Conservation (phyloP, 2,329 filamentous ascomycete species). For the Fusarium temperatum region DNA sequence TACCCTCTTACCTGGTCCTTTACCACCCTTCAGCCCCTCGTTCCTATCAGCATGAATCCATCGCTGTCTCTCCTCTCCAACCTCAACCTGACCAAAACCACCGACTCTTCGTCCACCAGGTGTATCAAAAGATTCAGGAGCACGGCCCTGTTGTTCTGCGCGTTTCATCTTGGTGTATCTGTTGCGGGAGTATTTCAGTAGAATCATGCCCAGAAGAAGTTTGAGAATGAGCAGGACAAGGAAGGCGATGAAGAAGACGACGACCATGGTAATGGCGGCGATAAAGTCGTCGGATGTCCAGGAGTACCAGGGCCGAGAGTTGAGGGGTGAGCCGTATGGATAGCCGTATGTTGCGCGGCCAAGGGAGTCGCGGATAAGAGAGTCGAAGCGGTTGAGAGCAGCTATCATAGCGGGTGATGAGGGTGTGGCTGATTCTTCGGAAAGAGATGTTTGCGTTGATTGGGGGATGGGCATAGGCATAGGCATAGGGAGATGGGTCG, state of each 20-base stretch:
- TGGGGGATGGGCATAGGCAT: conserved; percentile 73
- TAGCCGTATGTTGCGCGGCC: conserved; percentile 76
- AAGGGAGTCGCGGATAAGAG: conserved; percentile 77
- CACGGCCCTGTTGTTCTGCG: conserved; percentile 64
- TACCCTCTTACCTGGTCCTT: conserved; percentile 64
- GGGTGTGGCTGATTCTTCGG: conserved; percentile 68
- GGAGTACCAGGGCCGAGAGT: conserved; percentile 56
- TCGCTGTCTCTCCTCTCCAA: conserved; percentile 84
- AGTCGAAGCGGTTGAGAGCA: conserved; percentile 81
- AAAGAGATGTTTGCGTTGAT: conserved; percentile 71
- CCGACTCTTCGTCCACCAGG: conserved; percentile 76
- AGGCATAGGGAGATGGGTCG: conserved; percentile 82
- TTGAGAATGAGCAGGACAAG: conserved; percentile 86
- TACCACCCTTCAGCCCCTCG: conserved; percentile 70
- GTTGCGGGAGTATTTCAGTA: conserved; percentile 81
- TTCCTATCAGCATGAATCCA: conserved; percentile 89
- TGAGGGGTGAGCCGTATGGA: conserved; percentile 53
- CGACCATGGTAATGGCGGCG: conserved; percentile 80
- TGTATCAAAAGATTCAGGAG: conserved; percentile 67
- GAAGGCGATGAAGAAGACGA: conserved; percentile 87
- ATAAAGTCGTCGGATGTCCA: conserved; percentile 79
- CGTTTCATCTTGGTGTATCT: conserved; percentile 84
- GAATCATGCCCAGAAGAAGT: conserved; percentile 85
- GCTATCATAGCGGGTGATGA: conserved; percentile 80
- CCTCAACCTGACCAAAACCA: conserved; percentile 85